Evolutionary conservation across 345 rosid species (phyloP), one percentile per base, ranked within the genome.

Genomic region (Brassica incana): DNA sequence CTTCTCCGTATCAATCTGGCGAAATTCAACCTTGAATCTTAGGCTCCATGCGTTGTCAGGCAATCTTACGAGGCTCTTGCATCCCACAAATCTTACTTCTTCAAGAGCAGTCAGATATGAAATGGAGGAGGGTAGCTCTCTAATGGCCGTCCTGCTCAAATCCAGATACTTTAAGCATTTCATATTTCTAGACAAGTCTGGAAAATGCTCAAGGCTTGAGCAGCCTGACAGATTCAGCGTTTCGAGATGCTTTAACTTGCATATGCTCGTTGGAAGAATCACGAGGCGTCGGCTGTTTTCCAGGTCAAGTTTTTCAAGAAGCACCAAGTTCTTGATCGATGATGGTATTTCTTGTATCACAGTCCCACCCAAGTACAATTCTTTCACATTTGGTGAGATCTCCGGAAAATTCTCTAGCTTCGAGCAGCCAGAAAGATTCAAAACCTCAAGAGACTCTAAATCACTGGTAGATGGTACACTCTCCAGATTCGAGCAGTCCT

Each of bases 181-280:
- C 83, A 80, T 80, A 14, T 6, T 75, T 79, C 80, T 59, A 35
- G 72, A 32, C 50, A 75, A 12, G 48, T 70, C 71, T 0, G 75
- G 72, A n/a, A 79, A 74, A 7, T 14, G 14, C 18, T 69, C 80
- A 5, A 54, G 64, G 3, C 73, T 75, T 72, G 72, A 12, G 73
- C 83, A 80, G 25, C 73, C 80, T 65, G 80, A 75, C 8, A 80
- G 65, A 71, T 80, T 80, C 5, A 80, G 33, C 0, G 73, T 71
- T 75, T 80, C 73, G 59, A 80, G 80, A 80, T 71, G 68, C 83
- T 71, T 80, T 23, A 75, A 65, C 48, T 80, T 80, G 73, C 77
- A 75, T 32, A 80, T 80, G 73, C 73, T 75, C 0, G 33, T n/a
- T 64, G 76, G 73, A 32, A 80, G 63, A 20, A 30, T 71, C 43